Evolutionary conservation across 2,329 filamentous ascomycete genomes (phyloP), one percentile per base, ranked within the genome.

Genomic region (Coniochaeta ligniaria): DNA sequence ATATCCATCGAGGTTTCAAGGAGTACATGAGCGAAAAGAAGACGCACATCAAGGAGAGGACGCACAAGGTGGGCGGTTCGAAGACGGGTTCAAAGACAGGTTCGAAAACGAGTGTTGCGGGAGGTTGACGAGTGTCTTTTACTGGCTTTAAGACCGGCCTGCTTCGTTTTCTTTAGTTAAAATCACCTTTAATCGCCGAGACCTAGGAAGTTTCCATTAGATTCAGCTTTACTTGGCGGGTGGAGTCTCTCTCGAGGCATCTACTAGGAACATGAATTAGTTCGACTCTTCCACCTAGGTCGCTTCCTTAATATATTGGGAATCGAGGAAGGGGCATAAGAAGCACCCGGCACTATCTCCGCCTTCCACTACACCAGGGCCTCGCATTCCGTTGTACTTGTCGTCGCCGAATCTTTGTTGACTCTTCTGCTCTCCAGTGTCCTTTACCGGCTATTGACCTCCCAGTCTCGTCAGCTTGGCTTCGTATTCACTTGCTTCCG

Each of bases 21-120:
- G 62, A 67, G 61, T 69, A 69, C 36, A 65, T 70, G 64, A 65
- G 66, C 24, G 67, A 71, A 41, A 62, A 67, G 60, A 70, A 70
- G 63, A 59, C 41, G 17, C 65, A 66, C 60, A 66, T 63, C 17
- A 68, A 66, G 60, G 61, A 47, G 1, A 67, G 22, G 54, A n/a
- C 24, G 8, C 9, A 52, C 12, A 26, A 31, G 14, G 22, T n/a
- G 2, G 5, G 24, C 6, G 47, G 26, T 4, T 24, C 20, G n/a
- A 45, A 45, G 17, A 24, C 20, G 20, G 45, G 24, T 9, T n/a
- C n/a, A 31, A 31, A 31, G 28, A 5, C 28, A 9, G 28, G 9
- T 5, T 31, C 47, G 22, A 52, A 31, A n/a, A 52, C 22, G 9
- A 17, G 6, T 17, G 47, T 31, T 52, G 24, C 14, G 8, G 8